Evolutionary conservation across 2,329 filamentous ascomycete species (phyloP).

Genomic region (Claviceps maximensis): DNA sequence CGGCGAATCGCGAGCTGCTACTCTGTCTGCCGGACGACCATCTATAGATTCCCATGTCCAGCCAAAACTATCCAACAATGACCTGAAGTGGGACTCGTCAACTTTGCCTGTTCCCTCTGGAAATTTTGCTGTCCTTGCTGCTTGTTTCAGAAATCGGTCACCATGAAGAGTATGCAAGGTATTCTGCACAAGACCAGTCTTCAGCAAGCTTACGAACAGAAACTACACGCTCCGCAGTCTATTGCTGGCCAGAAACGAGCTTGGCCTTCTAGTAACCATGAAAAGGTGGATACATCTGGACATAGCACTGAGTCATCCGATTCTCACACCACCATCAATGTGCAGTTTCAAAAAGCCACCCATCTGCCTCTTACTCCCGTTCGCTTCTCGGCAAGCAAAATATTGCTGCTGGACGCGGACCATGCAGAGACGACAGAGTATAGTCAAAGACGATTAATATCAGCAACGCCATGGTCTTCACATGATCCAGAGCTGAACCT

Average conservation of each 20-base stretch:
- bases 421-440: slow-evolving; percentile 32
- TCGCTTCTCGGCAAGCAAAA: slow-evolving; percentile 29
- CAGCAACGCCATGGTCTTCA: slow-evolving; percentile 39
- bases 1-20: background rate
- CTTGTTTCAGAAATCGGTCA: slow-evolving; percentile 5
- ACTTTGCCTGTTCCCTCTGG: background rate
- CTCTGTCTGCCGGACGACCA: background rate
- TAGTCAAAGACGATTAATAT: slow-evolving; percentile 38
- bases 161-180: slow-evolving; percentile 28
- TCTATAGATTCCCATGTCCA: background rate
- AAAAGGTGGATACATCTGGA: slow-evolving; percentile 2
- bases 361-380: slow-evolving; percentile 18
- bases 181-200: slow-evolving; percentile 38
- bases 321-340: slow-evolving; percentile 5
- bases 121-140: background rate
- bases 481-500: slow-evolving; percentile 46
- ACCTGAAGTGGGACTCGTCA: background rate
- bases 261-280: slow-evolving; percentile 13
- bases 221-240: slow-evolving; percentile 25
- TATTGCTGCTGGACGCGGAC: slow-evolving; percentile 23
- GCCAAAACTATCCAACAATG: background rate
- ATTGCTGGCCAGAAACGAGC: slow-evolving; percentile 37
- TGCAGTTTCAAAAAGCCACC: slow-evolving; percentile 21
- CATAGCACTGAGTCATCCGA: background rate
- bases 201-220: slow-evolving; percentile 28